Evolutionary conservation across 1,139 yeast species (phyloP).

Genomic region (Kodamaea sp.): DNA sequence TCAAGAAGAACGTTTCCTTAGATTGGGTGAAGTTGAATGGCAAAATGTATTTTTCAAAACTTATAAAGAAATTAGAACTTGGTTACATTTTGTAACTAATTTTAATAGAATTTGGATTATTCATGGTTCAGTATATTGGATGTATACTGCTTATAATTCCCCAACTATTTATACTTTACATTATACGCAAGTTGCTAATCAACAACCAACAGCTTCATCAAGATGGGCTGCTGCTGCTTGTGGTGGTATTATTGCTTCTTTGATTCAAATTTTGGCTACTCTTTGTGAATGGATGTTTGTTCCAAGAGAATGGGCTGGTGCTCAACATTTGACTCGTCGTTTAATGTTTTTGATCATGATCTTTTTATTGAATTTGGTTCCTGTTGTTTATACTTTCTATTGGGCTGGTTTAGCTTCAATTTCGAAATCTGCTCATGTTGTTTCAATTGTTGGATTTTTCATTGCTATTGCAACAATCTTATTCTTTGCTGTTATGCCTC

Average conservation of each 20-base stretch:
- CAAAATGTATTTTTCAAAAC: slow-evolving; percentile 91
- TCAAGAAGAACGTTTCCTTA: slow-evolving; percentile 80
- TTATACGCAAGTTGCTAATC: slow-evolving; percentile 78
- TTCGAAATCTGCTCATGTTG: slow-evolving; percentile 75
- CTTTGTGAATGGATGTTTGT: slow-evolving; percentile 93
- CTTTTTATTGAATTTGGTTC: slow-evolving; percentile 72
- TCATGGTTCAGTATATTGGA: slow-evolving; percentile 88
- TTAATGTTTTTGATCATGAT: slow-evolving; percentile 68
- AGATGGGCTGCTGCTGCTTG: slow-evolving; percentile 91
- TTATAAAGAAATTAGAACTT: slow-evolving; percentile 92
- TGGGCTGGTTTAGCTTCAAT: slow-evolving; percentile 68
- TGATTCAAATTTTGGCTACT: slow-evolving; percentile 84
- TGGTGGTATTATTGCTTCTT: slow-evolving; percentile 85
- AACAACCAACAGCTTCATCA: slow-evolving; percentile 81
- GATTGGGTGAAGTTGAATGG: slow-evolving; percentile 94
- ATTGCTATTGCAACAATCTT: slow-evolving; percentile 79
- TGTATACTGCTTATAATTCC: slow-evolving; percentile 89
- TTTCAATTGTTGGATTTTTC: slow-evolving; percentile 86
- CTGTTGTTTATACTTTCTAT: slow-evolving; percentile 81
- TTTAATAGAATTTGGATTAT: slow-evolving; percentile 98
- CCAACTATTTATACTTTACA: slow-evolving; percentile 86
- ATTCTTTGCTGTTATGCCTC: slow-evolving; percentile 92
- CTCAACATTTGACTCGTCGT: slow-evolving; percentile 92
- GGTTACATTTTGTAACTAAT: slow-evolving; percentile 95
- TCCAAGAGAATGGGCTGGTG: slow-evolving; percentile 99